Base-by-base conservation (phyloP, 192 early-diverging fungal species). In the Backusella liffmaniae region DNA sequence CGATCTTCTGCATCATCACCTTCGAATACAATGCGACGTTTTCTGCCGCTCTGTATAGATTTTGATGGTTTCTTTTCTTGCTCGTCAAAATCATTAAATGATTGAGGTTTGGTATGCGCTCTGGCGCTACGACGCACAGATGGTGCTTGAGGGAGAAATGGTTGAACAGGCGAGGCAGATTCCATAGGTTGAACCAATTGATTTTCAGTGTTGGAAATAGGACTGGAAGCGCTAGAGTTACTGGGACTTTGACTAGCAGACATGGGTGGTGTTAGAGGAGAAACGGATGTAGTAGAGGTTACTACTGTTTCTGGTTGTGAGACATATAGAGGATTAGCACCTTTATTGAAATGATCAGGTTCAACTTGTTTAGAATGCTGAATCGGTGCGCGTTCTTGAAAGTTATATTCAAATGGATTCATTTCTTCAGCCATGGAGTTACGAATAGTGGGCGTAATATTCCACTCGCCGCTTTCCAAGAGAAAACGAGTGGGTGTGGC, bases 381-480 rank as follows among this genome's bases (percentile, higher is more conserved):
- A 26, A 13, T 44, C 32, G 49, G 5, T 16, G 10, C 18, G 12
- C 35, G 67, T 5, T 51, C 18, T 39, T 76, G 66, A 34, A 76
- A 76, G 44, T 76, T 66, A 32, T 39, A 74, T 34, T 79, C 78
- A 72, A 79, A 79, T 5, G 78, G 78, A 26, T 79, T 75, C n/a
- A 79, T 37, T 51, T 79, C 78, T 34, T 41, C 56, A 35, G 56
- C 21, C 32, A 79, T 75, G 7, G 67, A 70, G 21, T 56, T 69
- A 26, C 51, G 46, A 26, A 70, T 35, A 1, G 36, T 67, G 18
- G 77, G 77, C 16, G 78, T 75, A 9, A 79, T 36, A 41, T 72
- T 79, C 78, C 78, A 79, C 74, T 74, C 78, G 30, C 73, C 78
- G 21, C 73, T 75, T 65, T 79, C 78, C 66, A 79, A 70, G 0